phyloP scores from a whole-genome alignment of 495 filamentous ascomycete species.

The Sabuloglossum arenarium region DNA sequence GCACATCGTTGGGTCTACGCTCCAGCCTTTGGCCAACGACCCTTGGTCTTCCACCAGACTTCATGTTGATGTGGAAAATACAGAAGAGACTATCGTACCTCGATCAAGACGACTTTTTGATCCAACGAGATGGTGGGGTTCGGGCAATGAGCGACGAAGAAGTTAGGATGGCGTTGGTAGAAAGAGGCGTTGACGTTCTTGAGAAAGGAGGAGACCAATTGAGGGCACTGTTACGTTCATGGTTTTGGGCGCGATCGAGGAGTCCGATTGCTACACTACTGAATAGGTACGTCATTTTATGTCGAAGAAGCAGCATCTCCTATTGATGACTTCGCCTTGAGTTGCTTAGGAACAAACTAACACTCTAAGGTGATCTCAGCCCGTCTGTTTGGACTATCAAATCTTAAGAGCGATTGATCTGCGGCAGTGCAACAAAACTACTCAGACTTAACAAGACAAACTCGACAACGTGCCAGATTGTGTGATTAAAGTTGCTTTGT shows the following conservation, averaged over 20 bases:
- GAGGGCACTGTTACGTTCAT: constrained; percentile 3
- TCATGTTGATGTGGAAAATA: constrained; percentile 23
- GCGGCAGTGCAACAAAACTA: neutral
- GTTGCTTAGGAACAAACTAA: too few species aligned
- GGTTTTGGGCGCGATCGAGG: constrained; percentile 8
- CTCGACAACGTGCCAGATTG: neutral
- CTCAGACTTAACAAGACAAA: neutral
- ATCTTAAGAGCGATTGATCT: too few species aligned
- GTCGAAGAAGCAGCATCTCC: too few species aligned
- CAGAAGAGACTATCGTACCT: constrained; percentile 28
- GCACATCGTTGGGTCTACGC: constrained; percentile 2
- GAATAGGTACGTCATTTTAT: neutral
- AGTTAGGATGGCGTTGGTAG: constrained; percentile 32
- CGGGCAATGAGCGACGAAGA: constrained; percentile 29
- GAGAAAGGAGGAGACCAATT: constrained; percentile 14
- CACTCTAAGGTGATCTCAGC: neutral
- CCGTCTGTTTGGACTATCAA: neutral
- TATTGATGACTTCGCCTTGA: too few species aligned
- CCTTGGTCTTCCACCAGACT: constrained; percentile 17
- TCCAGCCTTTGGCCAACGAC: constrained; percentile 8
- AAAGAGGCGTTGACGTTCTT: constrained; percentile 24
- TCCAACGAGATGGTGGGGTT: constrained; percentile 29
- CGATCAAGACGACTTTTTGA: constrained; percentile 35
- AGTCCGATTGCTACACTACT: neutral
- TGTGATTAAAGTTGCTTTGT: neutral